These are phyloP conservation scores for Amaranthus cruentus DNA, from an alignment of 148 eudicot genomes.

Conservation along the genomic window DNA sequence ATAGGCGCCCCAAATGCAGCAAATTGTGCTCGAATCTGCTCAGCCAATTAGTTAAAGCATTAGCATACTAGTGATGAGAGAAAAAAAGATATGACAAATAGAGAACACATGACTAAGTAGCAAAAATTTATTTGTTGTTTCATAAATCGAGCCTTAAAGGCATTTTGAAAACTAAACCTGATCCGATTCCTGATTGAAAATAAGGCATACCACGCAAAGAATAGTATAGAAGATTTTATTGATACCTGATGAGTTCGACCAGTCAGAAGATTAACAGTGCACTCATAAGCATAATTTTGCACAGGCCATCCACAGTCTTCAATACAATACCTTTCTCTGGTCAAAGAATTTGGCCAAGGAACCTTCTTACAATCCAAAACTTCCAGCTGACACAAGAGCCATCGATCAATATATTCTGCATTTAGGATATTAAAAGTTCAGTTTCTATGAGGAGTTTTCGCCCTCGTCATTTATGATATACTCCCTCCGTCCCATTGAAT, in stretches of 20 bases:
- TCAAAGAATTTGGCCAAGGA: slow-evolving; percentile 60
- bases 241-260: slow-evolving; percentile 97
- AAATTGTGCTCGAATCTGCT: slow-evolving; percentile 90
- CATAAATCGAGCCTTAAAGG: too few species aligned
- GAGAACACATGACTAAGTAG: too few species aligned
- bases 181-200: too few species aligned
- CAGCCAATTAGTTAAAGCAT: not conserved
- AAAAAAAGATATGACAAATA: too few species aligned
- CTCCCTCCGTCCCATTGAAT: too few species aligned
- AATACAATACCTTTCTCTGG: slow-evolving; percentile 42
- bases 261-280: slow-evolving; percentile 80
- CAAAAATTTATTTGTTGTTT: too few species aligned
- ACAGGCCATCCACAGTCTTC: slow-evolving; percentile 81
- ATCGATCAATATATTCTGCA: slow-evolving; percentile 57
- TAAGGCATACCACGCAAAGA: not conserved
- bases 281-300: slow-evolving; percentile 78
- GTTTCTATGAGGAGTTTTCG: not conserved
- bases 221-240: not conserved
- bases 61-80: not conserved
- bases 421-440: not conserved
- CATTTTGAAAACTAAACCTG: too few species aligned
- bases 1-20: slow-evolving; percentile 90
- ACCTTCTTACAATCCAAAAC: slow-evolving; percentile 87
- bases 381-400: slow-evolving; percentile 85
- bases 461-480: not conserved